These are phyloP conservation scores for Colletotrichum melonis DNA, from an alignment of 2,329 filamentous ascomycete species.

Conservation along the genomic window DNA sequence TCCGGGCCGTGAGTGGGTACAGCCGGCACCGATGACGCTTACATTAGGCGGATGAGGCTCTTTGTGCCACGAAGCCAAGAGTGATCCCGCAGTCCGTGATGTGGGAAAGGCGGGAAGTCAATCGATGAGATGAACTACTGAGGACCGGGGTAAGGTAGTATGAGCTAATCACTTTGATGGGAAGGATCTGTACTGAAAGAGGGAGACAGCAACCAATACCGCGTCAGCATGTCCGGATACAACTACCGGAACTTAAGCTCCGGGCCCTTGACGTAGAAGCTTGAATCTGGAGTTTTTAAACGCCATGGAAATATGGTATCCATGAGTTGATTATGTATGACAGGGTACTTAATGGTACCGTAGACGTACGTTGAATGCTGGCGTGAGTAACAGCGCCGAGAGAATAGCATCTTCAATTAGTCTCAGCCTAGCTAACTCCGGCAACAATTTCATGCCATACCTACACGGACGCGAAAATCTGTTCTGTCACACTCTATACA, in stretches of 20 bases:
- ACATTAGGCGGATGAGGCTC: constrained; percentile 5
- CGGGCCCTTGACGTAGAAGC: background rate
- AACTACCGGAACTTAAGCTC: constrained; percentile 21
- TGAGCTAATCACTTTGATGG: background rate
- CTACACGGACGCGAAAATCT: background rate
- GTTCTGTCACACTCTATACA: background rate
- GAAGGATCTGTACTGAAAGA: background rate
- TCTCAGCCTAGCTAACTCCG: background rate
- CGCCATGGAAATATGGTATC: too few species aligned
- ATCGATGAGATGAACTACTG: background rate
- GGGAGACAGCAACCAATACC: background rate
- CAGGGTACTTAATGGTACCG: background rate
- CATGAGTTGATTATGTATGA: background rate
- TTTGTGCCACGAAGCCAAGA: background rate
- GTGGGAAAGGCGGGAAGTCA: background rate
- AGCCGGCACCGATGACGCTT: constrained; percentile 23
- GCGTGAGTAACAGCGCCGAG: background rate
- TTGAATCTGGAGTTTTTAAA: background rate
- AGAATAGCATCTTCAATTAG: background rate
- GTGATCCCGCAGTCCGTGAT: background rate
- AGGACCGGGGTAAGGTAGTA: background rate
- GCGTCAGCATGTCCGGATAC: background rate
- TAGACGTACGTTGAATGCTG: too few species aligned
- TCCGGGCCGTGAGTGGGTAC: constrained; percentile 10
- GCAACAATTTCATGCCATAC: background rate